phyloP scores from a whole-genome alignment of 805 yeast species.

The Sugiyamaella mastotermitis region DNA sequence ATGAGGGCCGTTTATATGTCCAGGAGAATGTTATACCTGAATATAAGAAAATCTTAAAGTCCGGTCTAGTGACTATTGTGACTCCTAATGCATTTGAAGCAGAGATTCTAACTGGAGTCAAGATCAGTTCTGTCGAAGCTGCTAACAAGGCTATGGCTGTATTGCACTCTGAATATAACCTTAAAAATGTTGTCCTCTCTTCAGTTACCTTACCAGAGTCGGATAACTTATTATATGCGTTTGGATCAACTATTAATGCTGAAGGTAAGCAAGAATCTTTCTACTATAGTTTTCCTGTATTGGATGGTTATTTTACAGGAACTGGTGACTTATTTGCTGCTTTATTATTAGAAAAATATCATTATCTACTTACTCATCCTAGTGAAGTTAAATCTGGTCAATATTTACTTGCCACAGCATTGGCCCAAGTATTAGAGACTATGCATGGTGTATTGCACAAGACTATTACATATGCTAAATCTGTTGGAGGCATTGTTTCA shows the following conservation, averaged over 20 bases:
- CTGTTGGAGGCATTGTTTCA: constrained; percentile 12
- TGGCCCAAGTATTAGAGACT: constrained; percentile 34
- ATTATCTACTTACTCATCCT: constrained; percentile 5
- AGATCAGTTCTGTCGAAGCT: constrained; percentile 35
- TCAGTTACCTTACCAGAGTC: constrained; percentile 38
- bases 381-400: not conserved
- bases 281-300: constrained; percentile 49
- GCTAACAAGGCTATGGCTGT: constrained; percentile 42
- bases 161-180: constrained; percentile 44
- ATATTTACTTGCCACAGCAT: constrained; percentile 27
- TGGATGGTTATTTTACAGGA: constrained; percentile 85
- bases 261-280: constrained; percentile 19
- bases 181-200: constrained; percentile 62
- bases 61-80: constrained; percentile 55
- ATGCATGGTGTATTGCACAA: constrained; percentile 42
- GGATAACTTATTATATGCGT: constrained; percentile 32
- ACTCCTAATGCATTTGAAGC: constrained; percentile 92
- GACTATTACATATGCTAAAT: constrained; percentile 20
- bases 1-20: constrained; percentile 78
- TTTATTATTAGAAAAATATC: constrained; percentile 54
- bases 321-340: constrained; percentile 92
- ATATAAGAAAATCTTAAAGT: constrained; percentile 41
- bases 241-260: constrained; percentile 33
- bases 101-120: constrained; percentile 57
- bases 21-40: constrained; percentile 50